Percentiles rank a stretch among this genome's conserved stretches.
Evolutionary conservation across 2,329 filamentous ascomycete genomes (phyloP).

Genomic region (Diatrype stigma): DNA sequence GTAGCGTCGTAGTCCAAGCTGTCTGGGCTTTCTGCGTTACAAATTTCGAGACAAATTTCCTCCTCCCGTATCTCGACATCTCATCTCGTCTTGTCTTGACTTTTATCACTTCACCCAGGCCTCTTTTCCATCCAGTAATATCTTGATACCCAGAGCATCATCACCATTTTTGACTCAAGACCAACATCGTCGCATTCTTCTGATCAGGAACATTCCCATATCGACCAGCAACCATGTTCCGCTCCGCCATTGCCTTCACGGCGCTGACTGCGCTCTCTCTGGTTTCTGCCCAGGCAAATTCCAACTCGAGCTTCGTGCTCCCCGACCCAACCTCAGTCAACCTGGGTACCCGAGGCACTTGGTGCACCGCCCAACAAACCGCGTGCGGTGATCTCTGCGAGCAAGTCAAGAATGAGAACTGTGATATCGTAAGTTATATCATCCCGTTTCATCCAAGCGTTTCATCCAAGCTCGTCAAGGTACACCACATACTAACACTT

Average conservation of each 20-base stretch:
- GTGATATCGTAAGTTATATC: slow-evolving; percentile 38
- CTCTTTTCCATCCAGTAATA: no score
- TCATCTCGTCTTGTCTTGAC: no score
- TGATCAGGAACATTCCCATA: not conserved
- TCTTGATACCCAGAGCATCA: no score
- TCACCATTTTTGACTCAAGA: not conserved
- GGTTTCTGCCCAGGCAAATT: slow-evolving; percentile 37
- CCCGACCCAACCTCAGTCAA: slow-evolving; percentile 31
- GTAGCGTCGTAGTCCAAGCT: no score
- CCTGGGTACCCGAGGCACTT: slow-evolving; percentile 32
- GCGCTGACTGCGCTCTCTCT: slow-evolving; percentile 41
- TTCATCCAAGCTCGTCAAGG: not conserved
- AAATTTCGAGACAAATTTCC: no score
- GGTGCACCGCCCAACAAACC: slow-evolving; percentile 49
- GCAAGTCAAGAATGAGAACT: slow-evolving; percentile 37
- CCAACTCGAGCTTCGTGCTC: slow-evolving; percentile 42
- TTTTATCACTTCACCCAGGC: no score
- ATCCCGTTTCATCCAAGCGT: not conserved
- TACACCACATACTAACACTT: slow-evolving; percentile 6
- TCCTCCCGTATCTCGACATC: no score
- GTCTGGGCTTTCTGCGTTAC: no score
- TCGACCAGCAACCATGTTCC: slow-evolving; percentile 20
- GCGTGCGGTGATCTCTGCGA: slow-evolving; percentile 47
- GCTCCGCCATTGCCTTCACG: slow-evolving; percentile 31
- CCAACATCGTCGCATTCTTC: not conserved